Evolutionary conservation across 768 basidiomycete genomes (phyloP).

Genomic region (Leccinum olivaceopallidum): DNA sequence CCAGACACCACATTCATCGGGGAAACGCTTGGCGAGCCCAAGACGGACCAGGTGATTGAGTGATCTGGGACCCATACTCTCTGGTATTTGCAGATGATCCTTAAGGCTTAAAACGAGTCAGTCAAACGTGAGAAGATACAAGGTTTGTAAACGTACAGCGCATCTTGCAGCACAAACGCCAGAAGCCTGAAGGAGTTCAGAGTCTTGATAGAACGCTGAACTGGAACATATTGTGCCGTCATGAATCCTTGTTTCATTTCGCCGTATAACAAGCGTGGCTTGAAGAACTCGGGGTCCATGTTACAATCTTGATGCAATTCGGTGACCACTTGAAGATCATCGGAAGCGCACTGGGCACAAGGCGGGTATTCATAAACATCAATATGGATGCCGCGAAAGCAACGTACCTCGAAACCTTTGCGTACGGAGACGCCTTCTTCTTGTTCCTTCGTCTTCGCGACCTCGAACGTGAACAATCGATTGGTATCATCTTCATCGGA

Average conservation of each 20-base stretch:
- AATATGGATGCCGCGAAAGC: background rate
- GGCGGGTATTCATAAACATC: background rate
- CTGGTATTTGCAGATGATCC: slow-evolving; percentile 29
- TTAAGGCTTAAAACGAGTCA: slow-evolving; percentile 20
- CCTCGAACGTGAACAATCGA: slow-evolving; percentile 56
- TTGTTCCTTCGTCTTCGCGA: slow-evolving; percentile 56
- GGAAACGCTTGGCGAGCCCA: slow-evolving; percentile 35
- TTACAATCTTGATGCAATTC: slow-evolving; percentile 24
- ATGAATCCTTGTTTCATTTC: slow-evolving; percentile 45
- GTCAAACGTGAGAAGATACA: background rate
- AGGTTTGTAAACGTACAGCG: slow-evolving; percentile 20
- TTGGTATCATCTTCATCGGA: slow-evolving; percentile 44
- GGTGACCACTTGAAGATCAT: slow-evolving; percentile 14
- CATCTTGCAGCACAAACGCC: slow-evolving; percentile 22
- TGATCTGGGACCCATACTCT: slow-evolving; percentile 23
- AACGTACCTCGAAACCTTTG: slow-evolving; percentile 47
- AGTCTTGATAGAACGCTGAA: slow-evolving; percentile 12
- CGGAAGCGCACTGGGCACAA: slow-evolving; percentile 14
- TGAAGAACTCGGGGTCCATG: slow-evolving; percentile 23
- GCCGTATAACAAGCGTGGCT: slow-evolving; percentile 39
- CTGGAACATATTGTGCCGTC: slow-evolving; percentile 30
- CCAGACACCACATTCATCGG: slow-evolving; percentile 28
- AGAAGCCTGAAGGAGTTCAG: slow-evolving; percentile 7
- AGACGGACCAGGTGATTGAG: slow-evolving; percentile 31
- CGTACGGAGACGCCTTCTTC: slow-evolving; percentile 48